Base-by-base conservation (phyloP, 106 monocot species). In the Dendrobium catenatum region DNA sequence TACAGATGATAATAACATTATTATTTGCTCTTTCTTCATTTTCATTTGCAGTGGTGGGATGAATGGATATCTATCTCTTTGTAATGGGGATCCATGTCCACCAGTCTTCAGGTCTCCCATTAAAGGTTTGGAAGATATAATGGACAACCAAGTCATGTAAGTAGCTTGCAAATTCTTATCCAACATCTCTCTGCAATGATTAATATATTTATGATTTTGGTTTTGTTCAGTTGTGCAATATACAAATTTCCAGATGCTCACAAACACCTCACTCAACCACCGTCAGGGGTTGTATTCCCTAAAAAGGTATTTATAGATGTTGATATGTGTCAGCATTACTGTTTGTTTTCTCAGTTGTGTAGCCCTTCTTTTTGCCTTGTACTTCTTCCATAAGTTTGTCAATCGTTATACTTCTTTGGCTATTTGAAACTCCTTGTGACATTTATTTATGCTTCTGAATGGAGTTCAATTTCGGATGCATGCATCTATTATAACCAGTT, bases 121-220 rank as follows among this genome's bases (percentile, higher is more conserved):
- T 43, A 42, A 86, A 44, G 99, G 89, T 75, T 74, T 99, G 91
- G 90, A 93, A 82, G 95, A 91, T 85, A 93, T 99, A 79, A 88
- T 91, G 86, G 91, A 95, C 79, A 99, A 99, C 86, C 93, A 90
- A 93, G 95, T 99, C 85, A 89, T 99, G 99, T 95, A 90, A 87
- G 90, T 17, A 79, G 29, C 9, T 73, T 83, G 4, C 18, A 19
- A 61, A 43, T 10, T 43, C 0, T 55, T 40, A 66, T n/a, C 9
- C 59, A 13, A 42, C 37, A 4, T 67, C 40, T 13, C 40, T 16
- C 46, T 58, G 37, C 73, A 73, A 75, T 41, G 43, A 66, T 42
- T 18, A 66, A 20, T 76, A 46, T 49, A 81, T 77, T 83, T 27
- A 67, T 42, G 24, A 76, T 72, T 78, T 86, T 76, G 73, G 10